These are phyloP conservation scores for Crotalaria pallida DNA, from an alignment of 306 rosid genomes.

Conservation along the genomic window DNA sequence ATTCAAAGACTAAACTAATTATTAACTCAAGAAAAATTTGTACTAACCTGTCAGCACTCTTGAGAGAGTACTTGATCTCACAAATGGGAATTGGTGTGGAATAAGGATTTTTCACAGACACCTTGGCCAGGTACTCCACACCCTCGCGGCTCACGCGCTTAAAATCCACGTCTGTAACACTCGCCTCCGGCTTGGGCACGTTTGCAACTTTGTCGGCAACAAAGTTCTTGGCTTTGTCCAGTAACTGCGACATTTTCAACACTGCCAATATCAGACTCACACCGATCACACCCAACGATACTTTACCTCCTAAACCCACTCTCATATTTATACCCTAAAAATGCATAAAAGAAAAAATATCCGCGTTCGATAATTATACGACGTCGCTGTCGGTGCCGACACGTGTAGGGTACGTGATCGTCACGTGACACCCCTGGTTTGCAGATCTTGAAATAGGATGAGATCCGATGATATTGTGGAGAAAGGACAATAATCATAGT, in stretches of 20 bases:
- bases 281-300: neutral
- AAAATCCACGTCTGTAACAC: conserved; percentile 60
- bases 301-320: neutral
- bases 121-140: conserved; percentile 56
- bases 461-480: conserved; percentile 5
- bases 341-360: neutral
- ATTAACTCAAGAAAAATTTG: no score
- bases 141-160: conserved; percentile 31
- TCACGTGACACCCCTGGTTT: no score
- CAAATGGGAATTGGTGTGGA: conserved; percentile 61
- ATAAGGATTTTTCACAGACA: conserved; percentile 64
- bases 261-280: neutral
- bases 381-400: neutral
- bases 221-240: conserved; percentile 57
- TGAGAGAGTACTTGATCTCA: conserved; percentile 66
- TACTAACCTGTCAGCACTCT: conserved; percentile 42
- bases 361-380: neutral
- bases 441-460: no score
- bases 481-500: neutral
- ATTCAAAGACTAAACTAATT: no score
- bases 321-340: neutral
- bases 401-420: neutral
- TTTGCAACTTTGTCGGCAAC: conserved; percentile 39
- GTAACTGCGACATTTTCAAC: conserved; percentile 46
- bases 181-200: conserved; percentile 67